Base-by-base conservation (phyloP, 2,329 filamentous ascomycete genomes). In the Fusarium musae region DNA sequence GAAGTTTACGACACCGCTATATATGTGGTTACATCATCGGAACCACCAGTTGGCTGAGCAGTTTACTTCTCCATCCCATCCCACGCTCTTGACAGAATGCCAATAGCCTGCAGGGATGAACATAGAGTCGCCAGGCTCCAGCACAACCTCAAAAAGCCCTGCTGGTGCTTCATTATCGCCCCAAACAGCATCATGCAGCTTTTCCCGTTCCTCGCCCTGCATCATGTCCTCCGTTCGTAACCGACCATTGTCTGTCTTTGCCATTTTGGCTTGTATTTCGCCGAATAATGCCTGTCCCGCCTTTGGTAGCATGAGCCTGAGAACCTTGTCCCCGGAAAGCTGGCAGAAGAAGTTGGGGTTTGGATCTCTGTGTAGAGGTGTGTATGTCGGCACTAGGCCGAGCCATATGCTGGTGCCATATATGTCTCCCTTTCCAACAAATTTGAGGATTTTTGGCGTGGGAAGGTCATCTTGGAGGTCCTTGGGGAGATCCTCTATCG, bases 271-370 rank as follows among this genome's bases (percentile, higher is more conserved):
- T 77, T 87, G 86, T 1, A 90, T 85, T 5, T 81, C 61, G 15
- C 79, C 84, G 79, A 95, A 97, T 5, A 97, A 79, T 2, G 77
- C 81, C 52, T 88, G 83, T 2, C 96, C 96, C 6, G 85, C 78
- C 0, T 82, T 78, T 0, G 95, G 94, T 9, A 86, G 83, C 65
- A 96, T 86, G 17, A 98, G 80, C n/a, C 95, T 87, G 21, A 98
- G 85, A 0, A 84, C 80, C 82, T 99, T 99, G 58, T 79, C 82
- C 8, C 93, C 90, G 21, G 89, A 90, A 17, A 98, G 82, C 82
- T 99, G 96, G 50, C 93, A 90, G 80, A 98, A 97, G 0, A 98
- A 78, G 79, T 99, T 99, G 0, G 94, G 94, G 77, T 98, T 98
- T 1, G 96, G 96, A 78, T 99, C 96, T 61, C 93, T 90, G 82